Percentiles rank a stretch among this genome's conserved stretches.
These are phyloP conservation scores for Tagetes erecta DNA, from an alignment of 129 eudicot species.

Conservation along the genomic window DNA sequence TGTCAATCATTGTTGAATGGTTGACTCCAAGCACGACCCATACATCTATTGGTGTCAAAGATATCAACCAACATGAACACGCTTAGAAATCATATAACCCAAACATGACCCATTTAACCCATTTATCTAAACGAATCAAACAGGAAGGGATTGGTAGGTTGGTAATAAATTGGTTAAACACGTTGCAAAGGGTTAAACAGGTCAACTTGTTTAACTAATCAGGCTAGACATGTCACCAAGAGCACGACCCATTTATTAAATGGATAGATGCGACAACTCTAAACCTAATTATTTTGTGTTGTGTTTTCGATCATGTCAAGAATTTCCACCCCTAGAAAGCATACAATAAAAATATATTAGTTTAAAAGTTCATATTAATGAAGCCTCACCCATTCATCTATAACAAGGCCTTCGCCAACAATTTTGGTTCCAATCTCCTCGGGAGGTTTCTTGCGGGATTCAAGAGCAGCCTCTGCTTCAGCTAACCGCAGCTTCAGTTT, in stretches of 20 bases:
- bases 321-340: background rate
- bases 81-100: background rate
- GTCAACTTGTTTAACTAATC: background rate
- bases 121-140: background rate
- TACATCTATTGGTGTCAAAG: background rate
- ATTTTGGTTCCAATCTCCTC: constrained; percentile 49
- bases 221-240: background rate
- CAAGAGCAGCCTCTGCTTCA: constrained; percentile 63
- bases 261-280: background rate
- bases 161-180: background rate
- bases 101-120: background rate
- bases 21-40: background rate
- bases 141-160: background rate
- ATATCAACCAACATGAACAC: background rate
- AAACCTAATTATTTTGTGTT: too few species aligned
- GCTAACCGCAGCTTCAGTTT: constrained; percentile 59
- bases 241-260: background rate
- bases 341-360: background rate
- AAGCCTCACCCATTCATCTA: constrained; percentile 65
- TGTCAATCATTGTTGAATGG: background rate
- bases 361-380: background rate
- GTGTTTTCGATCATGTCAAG: too few species aligned
- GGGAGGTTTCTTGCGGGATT: constrained; percentile 59
- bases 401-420: constrained; percentile 65
- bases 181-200: background rate